Percentiles rank a stretch among this genome's conserved stretches.
Evolutionary conservation across 345 rosid genomes (phyloP).

Genomic region (Pseudoturritis turrita): DNA sequence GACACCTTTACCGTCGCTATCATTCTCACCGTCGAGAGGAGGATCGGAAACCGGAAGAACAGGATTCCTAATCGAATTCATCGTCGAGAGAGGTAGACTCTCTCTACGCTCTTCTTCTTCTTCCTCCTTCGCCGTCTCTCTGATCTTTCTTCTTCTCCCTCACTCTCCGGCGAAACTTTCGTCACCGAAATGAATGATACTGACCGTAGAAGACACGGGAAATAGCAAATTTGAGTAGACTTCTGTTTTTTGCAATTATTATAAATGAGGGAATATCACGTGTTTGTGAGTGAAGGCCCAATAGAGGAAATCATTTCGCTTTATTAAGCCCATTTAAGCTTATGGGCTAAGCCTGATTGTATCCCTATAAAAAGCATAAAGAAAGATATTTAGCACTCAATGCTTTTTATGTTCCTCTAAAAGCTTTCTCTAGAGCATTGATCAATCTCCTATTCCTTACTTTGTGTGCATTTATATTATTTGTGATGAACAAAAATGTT

Average conservation of each 20-base stretch:
- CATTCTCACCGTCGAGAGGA: slow-evolving; percentile 50
- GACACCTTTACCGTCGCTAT: slow-evolving; percentile 42
- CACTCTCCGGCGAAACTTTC: slow-evolving; percentile 13
- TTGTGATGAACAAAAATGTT: no score
- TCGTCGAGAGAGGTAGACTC: slow-evolving; percentile 43
- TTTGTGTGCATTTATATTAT: no score
- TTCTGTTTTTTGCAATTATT: slow-evolving; percentile 9
- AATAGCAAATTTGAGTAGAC: neutral
- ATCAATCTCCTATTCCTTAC: no score
- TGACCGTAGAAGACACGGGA: slow-evolving; percentile 33
- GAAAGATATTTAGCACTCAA: no score
- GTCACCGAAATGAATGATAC: slow-evolving; percentile 14
- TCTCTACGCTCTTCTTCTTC: slow-evolving; percentile 23
- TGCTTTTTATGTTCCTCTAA: no score
- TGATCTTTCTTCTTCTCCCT: neutral
- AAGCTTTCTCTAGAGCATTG: no score
- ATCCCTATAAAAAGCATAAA: no score
- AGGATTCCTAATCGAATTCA: slow-evolving; percentile 43
- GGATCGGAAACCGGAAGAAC: slow-evolving; percentile 67
- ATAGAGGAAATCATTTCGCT: no score
- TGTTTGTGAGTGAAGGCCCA: slow-evolving; percentile 21
- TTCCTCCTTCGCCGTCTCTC: slow-evolving; percentile 15
- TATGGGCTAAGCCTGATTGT: no score
- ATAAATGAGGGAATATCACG: neutral
- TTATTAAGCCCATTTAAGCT: neutral